These are phyloP conservation scores for Actinidia polygama DNA, from an alignment of 179 eudicot genomes.

Conservation along the genomic window DNA sequence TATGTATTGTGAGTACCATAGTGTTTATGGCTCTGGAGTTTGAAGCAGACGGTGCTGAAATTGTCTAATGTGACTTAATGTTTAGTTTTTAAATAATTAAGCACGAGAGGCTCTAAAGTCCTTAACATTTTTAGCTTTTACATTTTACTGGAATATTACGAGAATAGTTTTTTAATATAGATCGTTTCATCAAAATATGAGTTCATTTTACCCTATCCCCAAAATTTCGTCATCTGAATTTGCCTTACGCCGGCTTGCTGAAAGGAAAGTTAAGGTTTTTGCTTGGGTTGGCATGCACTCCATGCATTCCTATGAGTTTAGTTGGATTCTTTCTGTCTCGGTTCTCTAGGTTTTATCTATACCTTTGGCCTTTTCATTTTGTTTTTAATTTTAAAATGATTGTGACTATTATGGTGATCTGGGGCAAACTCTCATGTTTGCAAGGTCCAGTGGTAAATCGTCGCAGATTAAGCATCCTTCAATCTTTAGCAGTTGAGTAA, in stretches of 20 bases:
- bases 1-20: background rate
- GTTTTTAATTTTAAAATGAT: background rate
- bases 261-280: no score
- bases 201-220: background rate
- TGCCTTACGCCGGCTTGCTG: no score
- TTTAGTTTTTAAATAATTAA: background rate
- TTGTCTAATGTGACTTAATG: background rate
- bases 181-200: background rate
- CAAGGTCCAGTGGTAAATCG: background rate
- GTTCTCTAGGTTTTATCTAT: no score
- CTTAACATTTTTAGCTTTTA: no score
- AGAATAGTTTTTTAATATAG: background rate
- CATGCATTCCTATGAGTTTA: no score
- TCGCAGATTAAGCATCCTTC: conserved; percentile 18
- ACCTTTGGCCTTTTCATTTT: no score
- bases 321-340: no score
- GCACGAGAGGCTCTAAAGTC: no score
- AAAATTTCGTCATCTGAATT: background rate
- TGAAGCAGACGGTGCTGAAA: background rate
- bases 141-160: no score
- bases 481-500: no score
- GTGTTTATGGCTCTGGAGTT: background rate
- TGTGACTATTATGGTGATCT: background rate
- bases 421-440: conserved; percentile 23
- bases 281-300: no score